A percentile compares a stretch with the other conserved stretches of the same genome.
Evolutionary conservation across 345 rosid species (phyloP).

Genomic region (Gossypium sturtianum): DNA sequence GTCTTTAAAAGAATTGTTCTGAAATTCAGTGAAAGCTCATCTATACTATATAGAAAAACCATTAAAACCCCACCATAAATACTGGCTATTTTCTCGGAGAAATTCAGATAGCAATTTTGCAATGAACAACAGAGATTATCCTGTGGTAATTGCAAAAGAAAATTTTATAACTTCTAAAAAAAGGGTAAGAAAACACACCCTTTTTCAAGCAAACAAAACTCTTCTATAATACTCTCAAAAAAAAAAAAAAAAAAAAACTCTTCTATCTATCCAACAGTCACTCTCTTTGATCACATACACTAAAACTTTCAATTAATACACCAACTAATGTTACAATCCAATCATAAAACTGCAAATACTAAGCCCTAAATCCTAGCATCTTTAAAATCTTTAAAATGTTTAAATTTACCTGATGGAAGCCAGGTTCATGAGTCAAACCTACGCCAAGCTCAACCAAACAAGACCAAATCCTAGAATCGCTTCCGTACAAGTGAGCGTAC

Average conservation of each 20-base stretch:
- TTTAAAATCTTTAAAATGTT: neutral
- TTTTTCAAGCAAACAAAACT: neutral
- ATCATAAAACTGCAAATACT: neutral
- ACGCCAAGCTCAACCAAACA: conserved; percentile 88
- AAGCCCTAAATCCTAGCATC: neutral
- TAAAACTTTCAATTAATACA: neutral
- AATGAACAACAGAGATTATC: neutral
- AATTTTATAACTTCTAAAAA: neutral
- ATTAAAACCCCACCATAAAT: neutral
- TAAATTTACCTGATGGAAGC: conserved; percentile 81
- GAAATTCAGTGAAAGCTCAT: neutral
- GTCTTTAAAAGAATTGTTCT: no score
- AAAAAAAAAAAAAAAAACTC: neutral
- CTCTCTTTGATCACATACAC: neutral
- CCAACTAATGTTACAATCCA: neutral
- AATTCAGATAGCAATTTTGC: neutral
- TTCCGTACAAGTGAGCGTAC: conserved; percentile 77
- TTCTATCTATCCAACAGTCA: no score
- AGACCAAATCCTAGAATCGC: conserved; percentile 77
- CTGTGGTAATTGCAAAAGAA: neutral
- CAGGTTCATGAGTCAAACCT: conserved; percentile 74
- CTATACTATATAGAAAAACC: neutral
- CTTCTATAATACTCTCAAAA: no score
- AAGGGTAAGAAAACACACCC: no score
- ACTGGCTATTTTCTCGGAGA: neutral